Evolutionary conservation across 108 stramenopile species (phyloP).

Genomic region (Stephanodiscus minutulus): DNA sequence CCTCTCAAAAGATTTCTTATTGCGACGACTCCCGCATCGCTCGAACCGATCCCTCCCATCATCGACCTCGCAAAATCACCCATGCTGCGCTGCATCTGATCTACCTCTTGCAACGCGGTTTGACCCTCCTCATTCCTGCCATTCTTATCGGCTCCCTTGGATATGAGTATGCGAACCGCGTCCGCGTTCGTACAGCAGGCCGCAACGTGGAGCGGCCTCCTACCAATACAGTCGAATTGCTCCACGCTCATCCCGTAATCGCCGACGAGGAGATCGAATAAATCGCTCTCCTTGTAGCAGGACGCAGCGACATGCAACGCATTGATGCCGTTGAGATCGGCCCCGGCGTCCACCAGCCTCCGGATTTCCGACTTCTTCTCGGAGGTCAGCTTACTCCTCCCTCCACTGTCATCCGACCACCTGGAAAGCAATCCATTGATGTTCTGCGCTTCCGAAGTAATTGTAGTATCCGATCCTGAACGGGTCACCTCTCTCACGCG

Average conservation of each 20-base stretch:
- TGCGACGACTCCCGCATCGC: no score
- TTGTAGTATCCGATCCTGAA: background rate
- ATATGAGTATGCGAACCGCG: constrained; percentile 23
- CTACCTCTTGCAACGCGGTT: constrained; percentile 12
- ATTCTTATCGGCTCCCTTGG: constrained; percentile 30
- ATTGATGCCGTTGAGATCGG: constrained; percentile 9
- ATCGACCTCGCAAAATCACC: no score
- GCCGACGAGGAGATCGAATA: constrained; percentile 24
- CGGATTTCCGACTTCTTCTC: constrained; percentile 23
- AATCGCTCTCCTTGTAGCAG: constrained; percentile 20
- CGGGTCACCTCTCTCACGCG: no score
- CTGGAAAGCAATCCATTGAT: background rate
- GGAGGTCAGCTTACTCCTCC: constrained; percentile 16
- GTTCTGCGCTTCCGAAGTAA: background rate
- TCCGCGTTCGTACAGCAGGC: no score
- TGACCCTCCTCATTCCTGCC: constrained; percentile 6
- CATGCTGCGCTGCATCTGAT: background rate
- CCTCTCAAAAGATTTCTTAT: no score
- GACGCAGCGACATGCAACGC: constrained; percentile 1
- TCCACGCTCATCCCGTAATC: constrained; percentile 16
- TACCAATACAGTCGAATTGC: background rate
- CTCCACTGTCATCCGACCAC: background rate
- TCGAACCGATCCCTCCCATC: no score
- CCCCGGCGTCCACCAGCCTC: constrained; percentile 16
- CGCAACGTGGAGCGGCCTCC: no score